phyloP scores from a whole-genome alignment of 176 grass and related monocot genomes.

The Poa pratensis region DNA sequence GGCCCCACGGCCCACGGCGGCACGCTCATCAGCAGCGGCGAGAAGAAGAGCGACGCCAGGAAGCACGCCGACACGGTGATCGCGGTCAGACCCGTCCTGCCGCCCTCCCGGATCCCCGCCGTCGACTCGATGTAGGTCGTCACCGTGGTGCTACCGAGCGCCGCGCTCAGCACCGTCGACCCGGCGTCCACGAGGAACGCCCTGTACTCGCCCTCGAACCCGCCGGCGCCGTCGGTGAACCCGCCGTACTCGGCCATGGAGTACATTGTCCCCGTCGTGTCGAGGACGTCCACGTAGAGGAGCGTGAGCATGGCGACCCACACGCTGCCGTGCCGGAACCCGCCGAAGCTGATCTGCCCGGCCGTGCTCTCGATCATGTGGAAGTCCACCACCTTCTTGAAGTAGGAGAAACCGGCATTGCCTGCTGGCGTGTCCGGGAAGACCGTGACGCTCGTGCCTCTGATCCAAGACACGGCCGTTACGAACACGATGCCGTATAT shows the following conservation, averaged over 20 bases:
- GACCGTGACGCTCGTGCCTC: conserved; percentile 60
- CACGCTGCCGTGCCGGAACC: conserved; percentile 44
- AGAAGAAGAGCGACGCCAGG: conserved; percentile 65
- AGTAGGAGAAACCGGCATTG: conserved; percentile 62
- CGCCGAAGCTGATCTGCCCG: conserved; percentile 53
- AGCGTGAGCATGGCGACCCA: conserved; percentile 64
- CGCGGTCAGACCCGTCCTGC: conserved; percentile 64
- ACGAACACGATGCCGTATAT: conserved; percentile 84
- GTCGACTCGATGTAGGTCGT: conserved; percentile 75
- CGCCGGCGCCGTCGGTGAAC: conserved; percentile 50
- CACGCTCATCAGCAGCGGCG: conserved; percentile 60
- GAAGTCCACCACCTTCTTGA: conserved; percentile 62
- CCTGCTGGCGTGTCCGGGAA: conserved; percentile 66
- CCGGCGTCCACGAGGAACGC: conserved; percentile 71
- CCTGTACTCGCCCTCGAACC: conserved; percentile 70
- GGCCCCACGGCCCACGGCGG: conserved; percentile 76
- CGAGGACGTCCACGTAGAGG: conserved; percentile 72
- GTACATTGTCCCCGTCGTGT: conserved; percentile 75
- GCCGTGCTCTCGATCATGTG: conserved; percentile 57
- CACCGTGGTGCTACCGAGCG: conserved; percentile 67
- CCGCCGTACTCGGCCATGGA: conserved; percentile 80
- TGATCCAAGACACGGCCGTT: conserved; percentile 62
- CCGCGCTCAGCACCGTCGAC: conserved; percentile 58
- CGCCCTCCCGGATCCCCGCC: conserved; percentile 70
- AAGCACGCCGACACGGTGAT: conserved; percentile 59